Base-by-base conservation (phyloP, 495 filamentous ascomycete species). In the Parathielavia hyrcaniae region DNA sequence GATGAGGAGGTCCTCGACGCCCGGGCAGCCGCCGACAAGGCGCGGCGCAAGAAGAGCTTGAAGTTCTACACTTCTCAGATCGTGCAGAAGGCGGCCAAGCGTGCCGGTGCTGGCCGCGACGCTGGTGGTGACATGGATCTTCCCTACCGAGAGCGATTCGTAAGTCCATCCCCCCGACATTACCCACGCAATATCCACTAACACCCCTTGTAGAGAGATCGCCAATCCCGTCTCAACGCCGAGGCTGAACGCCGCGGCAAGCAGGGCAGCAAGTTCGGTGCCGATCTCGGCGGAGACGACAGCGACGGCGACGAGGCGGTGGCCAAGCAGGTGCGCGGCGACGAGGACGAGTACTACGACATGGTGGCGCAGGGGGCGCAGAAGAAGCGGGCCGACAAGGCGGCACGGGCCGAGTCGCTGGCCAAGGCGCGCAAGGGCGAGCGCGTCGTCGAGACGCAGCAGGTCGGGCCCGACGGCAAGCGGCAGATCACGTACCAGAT, bases 61-160 rank as follows among this genome's bases (percentile, higher is more conserved):
- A 85, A 89, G 53, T 98, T 98, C 75, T 97, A 98, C 79, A 96
- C 95, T 23, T 93, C 90, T 6, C 93, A 97, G 67, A 88, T 97
- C 55, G 86, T 88, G 30, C 91, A 96, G 67, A 96, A 96, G 71
- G 81, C 87, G 55, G 91, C 88, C 73, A 91, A 88, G 65, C 89
- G 93, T 36, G 85, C 78, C 5, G 83, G 77, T n/a, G 89, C 89
- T 23, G 89, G 88, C 53, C 82, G 85, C 51, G 86, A 92, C 61
- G 73, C 89, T 9, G 95, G 95, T 67, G 93, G 93, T 65, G 93
- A 98, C 68, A 82, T 80, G 34, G 93, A 98, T 79, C 79, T 98
- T 50, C 93, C 93, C 17, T 86, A 96, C 69, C 81, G 89, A 40
- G 93, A 98, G 67, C 85, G 95, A 50, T 73, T 93, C 32, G 68